Percentiles rank a stretch among this genome's conserved stretches.
These are phyloP conservation scores for Astrothelium macrocarpum DNA, from an alignment of 495 filamentous ascomycete species.

Conservation along the genomic window DNA sequence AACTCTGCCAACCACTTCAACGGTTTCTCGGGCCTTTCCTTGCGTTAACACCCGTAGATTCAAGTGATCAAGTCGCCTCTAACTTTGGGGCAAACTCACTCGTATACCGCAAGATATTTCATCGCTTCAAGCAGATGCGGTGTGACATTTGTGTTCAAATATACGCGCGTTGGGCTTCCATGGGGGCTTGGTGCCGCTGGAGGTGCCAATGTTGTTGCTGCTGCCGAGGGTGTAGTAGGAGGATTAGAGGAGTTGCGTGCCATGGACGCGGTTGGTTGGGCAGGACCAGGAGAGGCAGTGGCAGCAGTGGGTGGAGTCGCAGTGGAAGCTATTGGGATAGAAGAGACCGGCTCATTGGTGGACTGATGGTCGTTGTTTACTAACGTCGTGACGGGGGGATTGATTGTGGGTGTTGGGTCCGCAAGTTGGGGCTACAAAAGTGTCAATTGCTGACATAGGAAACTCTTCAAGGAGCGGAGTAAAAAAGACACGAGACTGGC, in stretches of 20 bases:
- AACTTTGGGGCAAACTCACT: constrained; percentile 33
- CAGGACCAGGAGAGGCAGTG: background rate
- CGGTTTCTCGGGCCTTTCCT: constrained; percentile 64
- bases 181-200: constrained; percentile 41
- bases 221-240: constrained; percentile 30
- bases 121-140: constrained; percentile 80
- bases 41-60: background rate
- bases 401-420: background rate
- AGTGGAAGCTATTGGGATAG: background rate
- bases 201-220: constrained; percentile 29
- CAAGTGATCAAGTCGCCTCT: background rate
- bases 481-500: background rate
- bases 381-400: background rate
- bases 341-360: background rate
- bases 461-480: too few species aligned
- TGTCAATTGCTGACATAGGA: too few species aligned
- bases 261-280: background rate
- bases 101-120: constrained; percentile 74
- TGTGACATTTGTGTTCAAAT: constrained; percentile 83
- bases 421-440: background rate
- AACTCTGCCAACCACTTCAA: constrained; percentile 79
- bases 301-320: background rate
- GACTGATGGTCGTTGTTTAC: constrained; percentile 4
- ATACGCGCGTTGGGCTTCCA: constrained; percentile 77
- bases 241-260: constrained; percentile 16